Evolutionary conservation across 1,139 yeast genomes (phyloP).

Genomic region (Blastobotrys proliferans): DNA sequence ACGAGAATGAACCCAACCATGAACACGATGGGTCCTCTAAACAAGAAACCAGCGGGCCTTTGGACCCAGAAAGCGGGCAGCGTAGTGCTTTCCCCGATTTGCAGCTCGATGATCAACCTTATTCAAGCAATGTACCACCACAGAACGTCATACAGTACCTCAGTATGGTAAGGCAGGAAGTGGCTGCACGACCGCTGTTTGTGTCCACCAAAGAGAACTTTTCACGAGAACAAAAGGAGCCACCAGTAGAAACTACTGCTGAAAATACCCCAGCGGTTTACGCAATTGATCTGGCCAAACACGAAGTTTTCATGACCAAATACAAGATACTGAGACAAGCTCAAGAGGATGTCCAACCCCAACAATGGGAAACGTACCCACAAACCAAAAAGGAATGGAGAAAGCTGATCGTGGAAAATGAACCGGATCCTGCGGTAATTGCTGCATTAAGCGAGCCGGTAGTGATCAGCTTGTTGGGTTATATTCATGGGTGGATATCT

Average conservation of each 20-base stretch:
- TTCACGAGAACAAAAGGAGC: neutral
- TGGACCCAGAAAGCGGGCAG: constrained; percentile 42
- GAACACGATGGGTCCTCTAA: neutral
- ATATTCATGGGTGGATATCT: constrained; percentile 29
- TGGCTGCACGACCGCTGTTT: constrained; percentile 20
- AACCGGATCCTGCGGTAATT: constrained; percentile 5
- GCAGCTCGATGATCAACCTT: constrained; percentile 3
- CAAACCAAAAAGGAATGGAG: constrained; percentile 27
- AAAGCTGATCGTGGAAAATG: constrained; percentile 15
- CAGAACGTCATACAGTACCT: constrained; percentile 25
- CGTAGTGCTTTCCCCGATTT: constrained; percentile 40
- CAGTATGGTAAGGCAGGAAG: constrained; percentile 25
- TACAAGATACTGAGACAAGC: constrained; percentile 16
- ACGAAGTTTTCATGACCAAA: constrained; percentile 15
- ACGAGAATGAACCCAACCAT: constrained; percentile 12
- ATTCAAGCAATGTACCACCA: constrained; percentile 14
- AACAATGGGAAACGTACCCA: constrained; percentile 19
- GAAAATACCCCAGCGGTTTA: too few species aligned
- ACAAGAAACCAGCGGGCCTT: constrained; percentile 21
- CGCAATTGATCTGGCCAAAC: constrained; percentile 17
- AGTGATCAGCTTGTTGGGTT: constrained; percentile 24
- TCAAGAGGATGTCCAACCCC: constrained; percentile 6
- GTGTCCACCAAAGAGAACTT: constrained; percentile 15
- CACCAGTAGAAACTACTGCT: constrained; percentile 11
- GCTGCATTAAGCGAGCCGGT: constrained; percentile 20